A percentile compares a stretch with the other conserved stretches of the same genome.
These are phyloP conservation scores for Russula virescens DNA, from an alignment of 768 basidiomycete species.

Conservation along the genomic window DNA sequence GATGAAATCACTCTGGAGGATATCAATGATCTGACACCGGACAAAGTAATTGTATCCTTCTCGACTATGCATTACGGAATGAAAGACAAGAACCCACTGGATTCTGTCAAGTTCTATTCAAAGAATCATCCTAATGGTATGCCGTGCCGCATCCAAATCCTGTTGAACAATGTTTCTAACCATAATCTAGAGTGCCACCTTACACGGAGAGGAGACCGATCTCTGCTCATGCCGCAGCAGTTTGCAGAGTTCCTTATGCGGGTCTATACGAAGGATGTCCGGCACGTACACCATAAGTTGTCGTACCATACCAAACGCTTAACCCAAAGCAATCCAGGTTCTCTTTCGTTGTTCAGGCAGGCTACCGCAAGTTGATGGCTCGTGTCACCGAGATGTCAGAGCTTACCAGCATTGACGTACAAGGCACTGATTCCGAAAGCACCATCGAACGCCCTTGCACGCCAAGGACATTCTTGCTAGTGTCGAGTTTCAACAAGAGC, in stretches of 20 bases:
- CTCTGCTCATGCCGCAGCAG: conserved; percentile 53
- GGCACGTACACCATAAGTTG: conserved; percentile 29
- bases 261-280: conserved; percentile 59
- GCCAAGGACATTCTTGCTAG: conserved; percentile 10
- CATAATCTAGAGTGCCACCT: conserved; percentile 36
- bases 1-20: conserved; percentile 23
- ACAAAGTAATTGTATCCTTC: conserved; percentile 60
- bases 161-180: not conserved
- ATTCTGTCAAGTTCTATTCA: conserved; percentile 66
- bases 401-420: conserved; percentile 15
- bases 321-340: conserved; percentile 32
- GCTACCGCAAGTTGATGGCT: conserved; percentile 46
- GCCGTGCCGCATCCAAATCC: conserved; percentile 1
- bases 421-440: conserved; percentile 16
- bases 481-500: conserved; percentile 20
- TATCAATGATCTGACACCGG: conserved; percentile 35
- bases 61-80: conserved; percentile 73
- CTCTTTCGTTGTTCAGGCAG: conserved; percentile 60
- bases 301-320: not conserved
- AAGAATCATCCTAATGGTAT: conserved; percentile 56
- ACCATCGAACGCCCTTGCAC: conserved; percentile 14
- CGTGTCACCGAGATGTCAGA: not conserved
- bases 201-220: conserved; percentile 54
- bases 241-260: conserved; percentile 69
- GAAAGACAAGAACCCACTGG: conserved; percentile 61